A percentile compares a stretch with the other conserved stretches of the same genome.
Conservation (phyloP, 768 basidiomycete species). For the Collybiopsis luxurians region DNA sequence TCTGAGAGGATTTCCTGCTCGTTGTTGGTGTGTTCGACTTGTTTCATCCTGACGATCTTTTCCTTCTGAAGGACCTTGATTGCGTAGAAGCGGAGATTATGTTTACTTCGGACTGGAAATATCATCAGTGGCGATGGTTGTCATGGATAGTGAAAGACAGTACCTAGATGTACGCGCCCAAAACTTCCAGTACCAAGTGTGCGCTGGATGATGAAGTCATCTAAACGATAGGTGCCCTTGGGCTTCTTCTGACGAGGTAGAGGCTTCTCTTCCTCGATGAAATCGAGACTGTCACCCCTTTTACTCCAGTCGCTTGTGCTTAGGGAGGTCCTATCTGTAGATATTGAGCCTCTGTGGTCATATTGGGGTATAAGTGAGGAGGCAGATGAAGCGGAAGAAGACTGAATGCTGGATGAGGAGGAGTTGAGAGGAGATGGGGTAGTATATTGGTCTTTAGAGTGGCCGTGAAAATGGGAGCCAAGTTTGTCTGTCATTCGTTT, state of each 20-base stretch:
- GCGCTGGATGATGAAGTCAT: conserved; percentile 78
- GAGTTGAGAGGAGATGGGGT: not conserved
- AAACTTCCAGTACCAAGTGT: conserved; percentile 95
- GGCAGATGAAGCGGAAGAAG: conserved; percentile 23
- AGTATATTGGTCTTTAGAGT: not conserved
- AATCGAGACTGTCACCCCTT: conserved; percentile 33
- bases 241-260: conserved; percentile 41
- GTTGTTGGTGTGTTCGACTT: conserved; percentile 96
- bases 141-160: conserved; percentile 8
- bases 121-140: conserved; percentile 2
- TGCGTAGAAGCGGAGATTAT: conserved; percentile 94
- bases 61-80: conserved; percentile 95
- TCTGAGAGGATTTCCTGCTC: conserved; percentile 84
- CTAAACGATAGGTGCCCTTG: conserved; percentile 67
- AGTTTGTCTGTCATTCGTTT: conserved; percentile 53
- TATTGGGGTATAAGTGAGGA: conserved; percentile 31
- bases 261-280: conserved; percentile 27
- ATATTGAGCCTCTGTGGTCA: conserved; percentile 66
- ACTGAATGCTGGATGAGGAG: conserved; percentile 6
- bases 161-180: conserved; percentile 92
- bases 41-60: conserved; percentile 88
- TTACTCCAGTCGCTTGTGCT: conserved; percentile 44
- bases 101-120: conserved; percentile 76
- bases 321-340: conserved; percentile 61
- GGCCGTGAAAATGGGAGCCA: conserved; percentile 27